These are phyloP conservation scores for Paramarasmius palmivorus DNA, from an alignment of 1,284 basidiomycete species.

Conservation along the genomic window DNA sequence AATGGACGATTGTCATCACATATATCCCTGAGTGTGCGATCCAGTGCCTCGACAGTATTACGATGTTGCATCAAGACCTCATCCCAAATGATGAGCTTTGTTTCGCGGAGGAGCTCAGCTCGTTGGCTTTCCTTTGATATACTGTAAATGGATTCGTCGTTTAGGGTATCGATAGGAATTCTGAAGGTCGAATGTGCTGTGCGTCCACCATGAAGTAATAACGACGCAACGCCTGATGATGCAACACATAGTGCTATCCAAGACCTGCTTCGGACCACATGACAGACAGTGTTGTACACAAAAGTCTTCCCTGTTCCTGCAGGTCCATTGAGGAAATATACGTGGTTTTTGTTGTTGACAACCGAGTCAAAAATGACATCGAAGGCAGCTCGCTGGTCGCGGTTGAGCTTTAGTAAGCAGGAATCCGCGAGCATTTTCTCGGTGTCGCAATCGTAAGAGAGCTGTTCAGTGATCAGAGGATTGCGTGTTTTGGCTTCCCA, in stretches of 20 bases:
- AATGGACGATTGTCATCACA: constrained; percentile 25
- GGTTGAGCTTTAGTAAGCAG: no score
- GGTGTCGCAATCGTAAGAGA: no score
- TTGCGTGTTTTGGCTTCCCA: no score
- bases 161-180: constrained; percentile 41
- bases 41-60: constrained; percentile 31
- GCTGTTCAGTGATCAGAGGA: no score
- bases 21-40: constrained; percentile 30
- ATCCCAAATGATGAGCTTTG: constrained; percentile 39
- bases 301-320: constrained; percentile 54
- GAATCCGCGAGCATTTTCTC: no score
- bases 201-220: constrained; percentile 38
- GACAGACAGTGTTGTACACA: constrained; percentile 40
- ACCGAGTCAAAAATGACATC: no score
- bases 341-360: no score
- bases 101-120: constrained; percentile 27
- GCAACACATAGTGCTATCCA: constrained; percentile 42
- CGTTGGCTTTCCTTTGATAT: constrained; percentile 27
- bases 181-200: constrained; percentile 49
- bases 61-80: constrained; percentile 37
- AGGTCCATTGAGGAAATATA: no score
- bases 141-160: constrained; percentile 28
- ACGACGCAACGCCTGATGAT: constrained; percentile 45
- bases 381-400: no score
- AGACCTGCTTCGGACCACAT: constrained; percentile 23